Conservation (phyloP, 345 rosid genomes). For the Aethionema arabicum region DNA sequence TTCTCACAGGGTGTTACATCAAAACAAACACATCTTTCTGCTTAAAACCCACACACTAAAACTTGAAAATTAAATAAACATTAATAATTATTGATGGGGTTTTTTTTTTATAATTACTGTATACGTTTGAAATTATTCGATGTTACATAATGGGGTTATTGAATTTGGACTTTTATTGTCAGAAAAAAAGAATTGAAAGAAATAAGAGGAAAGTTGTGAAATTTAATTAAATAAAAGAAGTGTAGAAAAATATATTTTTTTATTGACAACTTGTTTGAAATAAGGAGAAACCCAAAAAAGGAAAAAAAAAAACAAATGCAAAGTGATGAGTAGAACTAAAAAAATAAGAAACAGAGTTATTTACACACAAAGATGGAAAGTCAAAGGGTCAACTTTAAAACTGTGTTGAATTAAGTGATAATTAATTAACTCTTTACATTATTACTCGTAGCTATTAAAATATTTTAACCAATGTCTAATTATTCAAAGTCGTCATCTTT, state of each 20-base stretch:
- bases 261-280: slow-evolving; percentile 36
- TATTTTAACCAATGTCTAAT: slow-evolving; percentile 18
- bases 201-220: slow-evolving; percentile 18
- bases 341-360: slow-evolving; percentile 24
- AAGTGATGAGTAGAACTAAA: neutral
- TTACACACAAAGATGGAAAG: slow-evolving; percentile 24
- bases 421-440: slow-evolving; percentile 16
- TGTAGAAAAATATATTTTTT: neutral
- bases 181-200: slow-evolving; percentile 17
- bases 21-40: too few relatives aligned
- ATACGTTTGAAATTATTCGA: too few relatives aligned
- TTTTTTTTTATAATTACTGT: too few relatives aligned
- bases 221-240: neutral
- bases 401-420: slow-evolving; percentile 30
- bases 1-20: too few relatives aligned
- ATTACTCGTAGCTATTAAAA: neutral
- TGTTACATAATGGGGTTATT: neutral
- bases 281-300: slow-evolving; percentile 19
- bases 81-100: too few relatives aligned
- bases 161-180: slow-evolving; percentile 28
- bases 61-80: too few relatives aligned
- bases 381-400: slow-evolving; percentile 39
- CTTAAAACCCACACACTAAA: too few relatives aligned
- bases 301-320: slow-evolving; percentile 13
- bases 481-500: slow-evolving; percentile 33